phyloP scores from a whole-genome alignment of 2,329 filamentous ascomycete genomes.

The Chaetomium globosum region DNA sequence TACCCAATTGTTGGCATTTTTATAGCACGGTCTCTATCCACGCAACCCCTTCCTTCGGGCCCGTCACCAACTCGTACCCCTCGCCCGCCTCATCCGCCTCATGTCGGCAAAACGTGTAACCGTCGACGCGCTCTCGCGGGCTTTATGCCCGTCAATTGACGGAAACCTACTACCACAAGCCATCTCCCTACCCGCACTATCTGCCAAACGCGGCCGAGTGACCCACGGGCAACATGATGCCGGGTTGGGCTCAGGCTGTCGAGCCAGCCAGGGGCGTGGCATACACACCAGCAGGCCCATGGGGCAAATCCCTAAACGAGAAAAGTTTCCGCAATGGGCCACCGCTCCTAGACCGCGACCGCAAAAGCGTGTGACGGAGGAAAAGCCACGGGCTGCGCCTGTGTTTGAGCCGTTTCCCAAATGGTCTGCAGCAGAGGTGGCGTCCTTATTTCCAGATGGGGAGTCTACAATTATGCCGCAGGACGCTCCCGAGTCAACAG shows the following conservation, averaged over 20 bases:
- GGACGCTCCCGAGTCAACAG: neutral
- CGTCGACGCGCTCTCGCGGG: constrained; percentile 65
- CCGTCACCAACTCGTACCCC: neutral
- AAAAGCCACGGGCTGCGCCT: neutral
- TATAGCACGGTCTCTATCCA: neutral
- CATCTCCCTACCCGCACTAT: constrained; percentile 34
- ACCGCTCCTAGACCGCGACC: constrained; percentile 1
- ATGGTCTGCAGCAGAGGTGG: neutral
- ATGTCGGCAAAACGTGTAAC: constrained; percentile 47
- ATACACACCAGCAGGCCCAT: neutral
- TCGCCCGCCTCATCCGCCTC: constrained; percentile 9
- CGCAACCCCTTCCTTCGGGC: neutral
- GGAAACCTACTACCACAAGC: constrained; percentile 43
- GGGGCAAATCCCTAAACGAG: neutral
- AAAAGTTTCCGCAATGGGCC: neutral
- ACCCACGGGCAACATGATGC: neutral
- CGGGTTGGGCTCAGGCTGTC: neutral
- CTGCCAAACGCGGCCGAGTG: neutral
- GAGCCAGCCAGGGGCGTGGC: constrained; percentile 1
- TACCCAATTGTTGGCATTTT: neutral
- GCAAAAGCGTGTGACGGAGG: constrained; percentile 1
- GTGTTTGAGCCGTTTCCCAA: neutral
- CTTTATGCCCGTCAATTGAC: constrained; percentile 61
- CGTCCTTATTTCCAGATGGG: neutral
- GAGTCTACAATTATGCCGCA: neutral